Base-by-base conservation (phyloP, 164 flowering plant genomes). In the Chimonanthus salicifolius region DNA sequence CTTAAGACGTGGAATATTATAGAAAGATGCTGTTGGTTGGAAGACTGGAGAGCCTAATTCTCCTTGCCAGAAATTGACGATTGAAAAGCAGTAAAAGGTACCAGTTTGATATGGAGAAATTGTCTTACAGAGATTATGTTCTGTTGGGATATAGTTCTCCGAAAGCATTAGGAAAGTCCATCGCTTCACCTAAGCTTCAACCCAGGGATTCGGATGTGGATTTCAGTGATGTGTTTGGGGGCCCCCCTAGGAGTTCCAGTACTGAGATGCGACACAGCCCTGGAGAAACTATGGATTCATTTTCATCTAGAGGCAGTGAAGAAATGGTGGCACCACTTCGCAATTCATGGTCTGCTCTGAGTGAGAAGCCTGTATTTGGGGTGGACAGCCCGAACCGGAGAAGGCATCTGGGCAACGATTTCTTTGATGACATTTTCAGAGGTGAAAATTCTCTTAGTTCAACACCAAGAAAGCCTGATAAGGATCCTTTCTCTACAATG, bases 211-310 rank as follows among this genome's bases (percentile, higher is more conserved):
- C 89, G n/a, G 92, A 90, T 63, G 65, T 90, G 47, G 94, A 95
- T 78, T 95, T 95, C 71, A 67, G 78, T 62, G 99, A 95, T 51
- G 98, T 95, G 0, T 95, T 93, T 64, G 99, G 98, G 3, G 99
- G 99, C 6, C 99, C 99, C 4, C 99, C 99, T 9, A 79, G 92
- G 83, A 74, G 93, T 64, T 86, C 97, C 44, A 33, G 79, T 63
- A 86, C 80, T 0, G 95, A 85, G 48, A 69, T 11, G 67, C 78
- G 85, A 9, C 60, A 72, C 74, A 81, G 88, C 58, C 67, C 79
- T 58, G 62, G 74, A 13, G 82, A 77, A 13, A 46, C 58, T 58
- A 6, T 50, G 15, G 81, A 79, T 46, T 70, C 68, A 7, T 7
- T 43, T 47, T 73, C 70, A 2, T 10, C 58, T 5, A 71, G 77